These are phyloP conservation scores for Blastobotrys americana DNA, from an alignment of 805 yeast genomes.

Conservation along the genomic window DNA sequence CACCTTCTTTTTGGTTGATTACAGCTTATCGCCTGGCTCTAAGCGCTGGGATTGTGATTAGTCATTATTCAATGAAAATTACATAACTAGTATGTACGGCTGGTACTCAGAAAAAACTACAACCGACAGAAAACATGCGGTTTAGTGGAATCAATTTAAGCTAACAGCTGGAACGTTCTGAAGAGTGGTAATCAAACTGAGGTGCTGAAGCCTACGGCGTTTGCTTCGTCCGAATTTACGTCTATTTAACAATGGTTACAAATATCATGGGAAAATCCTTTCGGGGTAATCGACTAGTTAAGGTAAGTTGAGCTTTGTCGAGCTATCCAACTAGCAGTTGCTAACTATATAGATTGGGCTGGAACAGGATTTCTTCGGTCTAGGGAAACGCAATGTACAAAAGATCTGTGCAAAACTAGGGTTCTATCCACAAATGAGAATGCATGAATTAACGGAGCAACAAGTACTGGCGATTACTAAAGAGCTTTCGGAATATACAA, in stretches of 20 bases:
- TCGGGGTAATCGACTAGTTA: slow-evolving; percentile 30
- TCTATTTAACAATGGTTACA: slow-evolving; percentile 25
- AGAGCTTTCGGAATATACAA: slow-evolving; percentile 73
- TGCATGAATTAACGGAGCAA: slow-evolving; percentile 86
- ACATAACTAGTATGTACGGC: background rate
- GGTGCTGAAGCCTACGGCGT: too few species aligned
- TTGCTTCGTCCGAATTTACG: too few species aligned
- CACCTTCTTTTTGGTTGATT: too few species aligned
- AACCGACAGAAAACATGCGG: background rate
- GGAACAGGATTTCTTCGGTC: slow-evolving; percentile 75
- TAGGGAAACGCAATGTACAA: slow-evolving; percentile 69
- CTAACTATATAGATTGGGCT: slow-evolving; percentile 47
- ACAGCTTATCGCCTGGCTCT: too few species aligned
- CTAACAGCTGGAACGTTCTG: too few species aligned
- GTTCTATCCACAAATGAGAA: slow-evolving; percentile 86
- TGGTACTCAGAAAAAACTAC: background rate
- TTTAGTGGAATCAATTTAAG: background rate
- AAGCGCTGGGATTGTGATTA: too few species aligned
- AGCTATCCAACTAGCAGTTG: background rate
- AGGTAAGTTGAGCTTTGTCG: slow-evolving; percentile 17
- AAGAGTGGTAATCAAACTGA: too few species aligned
- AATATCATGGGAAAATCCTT: slow-evolving; percentile 33
- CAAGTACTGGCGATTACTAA: slow-evolving; percentile 81
- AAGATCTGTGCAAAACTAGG: slow-evolving; percentile 81
- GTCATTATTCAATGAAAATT: too few species aligned